phyloP scores from a whole-genome alignment of 148 eudicot species.

The Mesembryanthemum crystallinum region DNA sequence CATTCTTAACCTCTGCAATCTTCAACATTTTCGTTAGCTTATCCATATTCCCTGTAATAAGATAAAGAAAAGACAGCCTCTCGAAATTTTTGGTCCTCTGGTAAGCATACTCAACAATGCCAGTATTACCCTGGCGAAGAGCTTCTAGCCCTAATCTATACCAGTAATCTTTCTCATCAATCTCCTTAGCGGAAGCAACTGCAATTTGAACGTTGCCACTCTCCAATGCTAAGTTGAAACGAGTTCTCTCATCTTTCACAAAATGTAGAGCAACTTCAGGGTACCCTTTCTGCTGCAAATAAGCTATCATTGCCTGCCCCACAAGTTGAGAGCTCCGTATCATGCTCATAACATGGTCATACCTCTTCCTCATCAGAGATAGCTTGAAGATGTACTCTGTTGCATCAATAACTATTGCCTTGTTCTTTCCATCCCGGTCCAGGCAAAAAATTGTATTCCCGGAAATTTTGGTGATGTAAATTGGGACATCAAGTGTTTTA shows the following conservation, averaged over 20 bases:
- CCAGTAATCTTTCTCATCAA: conserved; percentile 84
- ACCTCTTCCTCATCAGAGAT: conserved; percentile 60
- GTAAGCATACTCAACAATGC: conserved; percentile 74
- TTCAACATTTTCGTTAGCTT: conserved; percentile 70
- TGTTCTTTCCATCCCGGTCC: conserved; percentile 80
- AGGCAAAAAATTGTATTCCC: conserved; percentile 68
- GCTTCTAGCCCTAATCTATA: conserved; percentile 75
- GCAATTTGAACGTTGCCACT: conserved; percentile 78
- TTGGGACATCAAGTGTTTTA: conserved; percentile 70
- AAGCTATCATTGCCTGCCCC: conserved; percentile 87
- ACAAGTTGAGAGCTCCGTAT: conserved; percentile 74
- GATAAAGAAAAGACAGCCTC: conserved; percentile 69
- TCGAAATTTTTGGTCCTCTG: conserved; percentile 78
- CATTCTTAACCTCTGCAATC: conserved; percentile 73
- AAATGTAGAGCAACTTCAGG: conserved; percentile 87
- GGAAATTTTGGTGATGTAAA: conserved; percentile 66
- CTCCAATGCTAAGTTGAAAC: conserved; percentile 70
- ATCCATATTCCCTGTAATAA: conserved; percentile 64
- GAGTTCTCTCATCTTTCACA: conserved; percentile 78
- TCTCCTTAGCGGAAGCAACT: conserved; percentile 79
- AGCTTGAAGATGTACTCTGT: conserved; percentile 78
- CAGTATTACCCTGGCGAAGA: conserved; percentile 82
- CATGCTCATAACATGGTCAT: conserved; percentile 82
- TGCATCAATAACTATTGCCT: conserved; percentile 59
- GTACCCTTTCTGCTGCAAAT: conserved; percentile 83